Base-by-base conservation (phyloP, 2,329 filamentous ascomycete genomes). In the Arthrobotrys iridis region DNA sequence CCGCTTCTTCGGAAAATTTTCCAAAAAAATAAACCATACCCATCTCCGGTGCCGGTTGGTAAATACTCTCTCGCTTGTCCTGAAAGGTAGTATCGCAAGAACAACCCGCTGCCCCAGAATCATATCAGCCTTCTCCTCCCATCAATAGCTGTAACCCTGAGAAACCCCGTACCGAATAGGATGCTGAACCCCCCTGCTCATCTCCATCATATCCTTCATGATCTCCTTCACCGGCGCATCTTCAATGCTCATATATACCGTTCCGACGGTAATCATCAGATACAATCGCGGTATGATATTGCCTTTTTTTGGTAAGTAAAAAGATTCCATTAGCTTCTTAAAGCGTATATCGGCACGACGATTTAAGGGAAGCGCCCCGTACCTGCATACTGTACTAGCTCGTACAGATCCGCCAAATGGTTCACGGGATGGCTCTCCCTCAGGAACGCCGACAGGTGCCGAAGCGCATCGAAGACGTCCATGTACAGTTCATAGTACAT, bases 201-300 rank as follows among this genome's bases (percentile, higher is more conserved):
- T 99, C 83, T 99, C 95, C 95, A 99, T 99, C 95, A 99, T 99
- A 83, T 99, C 95, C 84, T 99, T 99, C 95, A 99, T 99, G 77
- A 99, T 93, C 85, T 99, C 95, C 84, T 99, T 99, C 79, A 99
- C 95, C 0, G 95, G 95, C 71, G 96, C 95, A 86, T 98, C 95
- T 80, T 95, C 91, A 81, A 99, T 96, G 24, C 92, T 90, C 95
- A 99, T 99, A 85, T 99, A 99, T 55, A 97, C 96, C 64, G 95
- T 99, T 71, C 95, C 95, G 40, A 99, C 96, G 0, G 96, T 99
- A 81, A 99, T 95, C 96, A 99, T 99, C 74, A 99, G 90, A 82
- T 99, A 99, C 77, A 99, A 85, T 78, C 95, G 90, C 22, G 95
- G 95, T 72, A 99, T 90, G 79, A 99, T 98, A 82, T 99, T 99